These are phyloP conservation scores for Macrolepiota albuminosa DNA, from an alignment of 768 basidiomycete genomes.

Conservation along the genomic window DNA sequence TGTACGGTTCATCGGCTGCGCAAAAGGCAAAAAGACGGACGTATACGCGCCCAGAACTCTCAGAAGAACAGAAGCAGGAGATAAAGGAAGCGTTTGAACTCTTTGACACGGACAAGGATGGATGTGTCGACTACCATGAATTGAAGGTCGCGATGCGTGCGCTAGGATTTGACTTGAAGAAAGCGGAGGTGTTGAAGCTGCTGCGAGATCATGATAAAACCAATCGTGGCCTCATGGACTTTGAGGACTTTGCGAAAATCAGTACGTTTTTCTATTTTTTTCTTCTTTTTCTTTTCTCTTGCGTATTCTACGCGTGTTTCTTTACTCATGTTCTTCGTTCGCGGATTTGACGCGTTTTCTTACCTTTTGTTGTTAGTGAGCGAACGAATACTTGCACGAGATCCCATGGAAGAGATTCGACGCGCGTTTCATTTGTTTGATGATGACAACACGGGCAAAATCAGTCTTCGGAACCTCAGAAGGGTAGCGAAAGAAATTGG, in stretches of 20 bases:
- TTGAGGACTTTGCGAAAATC: constrained; percentile 90
- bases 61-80: constrained; percentile 90
- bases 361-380: constrained; percentile 59
- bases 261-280: constrained; percentile 39
- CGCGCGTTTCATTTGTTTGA: constrained; percentile 97
- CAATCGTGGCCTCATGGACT: constrained; percentile 81
- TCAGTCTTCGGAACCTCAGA: constrained; percentile 83
- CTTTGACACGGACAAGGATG: constrained; percentile 99
- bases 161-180: constrained; percentile 96
- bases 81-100: constrained; percentile 99
- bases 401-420: constrained; percentile 95
- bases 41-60: constrained; percentile 75
- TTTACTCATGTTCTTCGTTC: background rate
- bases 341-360: constrained; percentile 11
- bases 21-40: constrained; percentile 72
- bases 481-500: constrained; percentile 97
- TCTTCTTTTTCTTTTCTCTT: background rate
- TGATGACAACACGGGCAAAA: constrained; percentile 93
- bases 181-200: constrained; percentile 94
- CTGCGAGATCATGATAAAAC: constrained; percentile 88
- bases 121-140: constrained; percentile 94
- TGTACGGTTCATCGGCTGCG: constrained; percentile 64
- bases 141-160: constrained; percentile 99
- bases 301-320: background rate
- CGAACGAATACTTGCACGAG: constrained; percentile 86